Evolutionary conservation across 331 rosid species (phyloP).

Genomic region (Dryas integrifolia): DNA sequence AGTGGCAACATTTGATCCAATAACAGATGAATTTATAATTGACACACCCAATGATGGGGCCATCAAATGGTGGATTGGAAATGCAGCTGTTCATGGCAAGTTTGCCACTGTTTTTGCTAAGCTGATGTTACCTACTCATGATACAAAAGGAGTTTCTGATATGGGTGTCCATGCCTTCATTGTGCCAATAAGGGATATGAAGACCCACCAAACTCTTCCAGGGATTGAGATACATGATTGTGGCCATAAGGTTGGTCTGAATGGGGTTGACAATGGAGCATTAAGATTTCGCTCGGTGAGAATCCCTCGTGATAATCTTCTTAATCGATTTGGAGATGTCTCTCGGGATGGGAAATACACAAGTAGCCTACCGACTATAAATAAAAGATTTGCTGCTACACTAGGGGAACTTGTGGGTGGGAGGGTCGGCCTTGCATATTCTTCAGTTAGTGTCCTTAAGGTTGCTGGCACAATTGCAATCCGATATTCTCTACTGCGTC

Average conservation of each 20-base stretch:
- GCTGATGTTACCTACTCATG: slow-evolving; percentile 69
- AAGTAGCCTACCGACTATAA: slow-evolving; percentile 69
- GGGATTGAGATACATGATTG: slow-evolving; percentile 96
- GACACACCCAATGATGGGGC: slow-evolving; percentile 95
- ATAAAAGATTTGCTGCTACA: slow-evolving; percentile 88
- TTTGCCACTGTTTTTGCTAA: slow-evolving; percentile 89
- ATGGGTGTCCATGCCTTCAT: slow-evolving; percentile 99
- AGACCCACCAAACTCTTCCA: slow-evolving; percentile 83
- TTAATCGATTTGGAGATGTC: slow-evolving; percentile 93
- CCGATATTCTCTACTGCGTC: slow-evolving; percentile 86
- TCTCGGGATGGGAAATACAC: slow-evolving; percentile 87
- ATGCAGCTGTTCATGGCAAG: slow-evolving; percentile 98
- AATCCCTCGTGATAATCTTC: slow-evolving; percentile 93
- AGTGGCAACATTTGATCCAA: slow-evolving; percentile 68
- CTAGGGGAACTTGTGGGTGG: slow-evolving; percentile 98
- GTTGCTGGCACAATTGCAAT: slow-evolving; percentile 76
- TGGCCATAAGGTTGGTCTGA: slow-evolving; percentile 90
- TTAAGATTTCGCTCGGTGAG: slow-evolving; percentile 76
- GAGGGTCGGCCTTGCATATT: slow-evolving; percentile 90
- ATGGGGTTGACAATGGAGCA: slow-evolving; percentile 97
- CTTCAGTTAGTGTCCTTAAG: slow-evolving; percentile 90
- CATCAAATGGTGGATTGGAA: slow-evolving; percentile 99
- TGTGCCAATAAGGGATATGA: slow-evolving; percentile 81
- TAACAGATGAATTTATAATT: slow-evolving; percentile 71
- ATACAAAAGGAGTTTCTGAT: slow-evolving; percentile 61